Base-by-base conservation (phyloP, 2,329 filamentous ascomycete genomes). In the Fusarium incarnatum region DNA sequence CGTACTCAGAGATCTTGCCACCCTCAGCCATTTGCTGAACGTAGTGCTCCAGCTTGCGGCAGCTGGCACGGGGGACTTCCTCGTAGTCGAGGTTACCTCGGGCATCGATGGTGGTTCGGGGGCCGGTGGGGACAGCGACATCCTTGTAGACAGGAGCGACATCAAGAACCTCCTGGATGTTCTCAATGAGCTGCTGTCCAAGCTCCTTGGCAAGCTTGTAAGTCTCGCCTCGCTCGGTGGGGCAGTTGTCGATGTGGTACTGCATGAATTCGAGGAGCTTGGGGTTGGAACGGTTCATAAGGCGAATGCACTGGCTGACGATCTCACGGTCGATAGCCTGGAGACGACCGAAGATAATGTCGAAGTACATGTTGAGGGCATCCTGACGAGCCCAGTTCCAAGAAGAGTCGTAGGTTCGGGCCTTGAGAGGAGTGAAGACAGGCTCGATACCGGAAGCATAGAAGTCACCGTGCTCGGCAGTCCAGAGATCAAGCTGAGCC, bases 361-460 rank as follows among this genome's bases (percentile, higher is more conserved):
- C 96, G 83, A 94, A 99, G 85, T 96, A 99, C 95, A 99, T 99
- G 84, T 88, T 96, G 56, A 99, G 89, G 28, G 95, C 96, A 80
- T 99, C 96, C 80, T 99, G 96, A 55, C 96, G 92, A 67, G 94
- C 96, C 96, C 96, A 99, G 81, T 99, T 99, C 96, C 96, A 99
- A 1, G 94, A 97, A 0, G 96, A 98, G 80, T 99, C 96, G 83
- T 99, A 99, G 12, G 96, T 91, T 78, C 96, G 92, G 32, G 96
- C 96, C 82, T 99, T 99, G 68, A 98, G 89, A 7, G 93, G 85
- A 77, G 92, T 97, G 83, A 99, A 99, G 22, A 94, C 91, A 13
- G 96, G 96, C 81, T 97, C 93, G 70, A 99, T 98, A 54, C 96
- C 96, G 27, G 92, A 85, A 23, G 96, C 96, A 78, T 99, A 99